Percentiles rank a stretch among this genome's conserved stretches.
Evolutionary conservation across 306 rosid species (phyloP).

Genomic region (Benincasa hispida): DNA sequence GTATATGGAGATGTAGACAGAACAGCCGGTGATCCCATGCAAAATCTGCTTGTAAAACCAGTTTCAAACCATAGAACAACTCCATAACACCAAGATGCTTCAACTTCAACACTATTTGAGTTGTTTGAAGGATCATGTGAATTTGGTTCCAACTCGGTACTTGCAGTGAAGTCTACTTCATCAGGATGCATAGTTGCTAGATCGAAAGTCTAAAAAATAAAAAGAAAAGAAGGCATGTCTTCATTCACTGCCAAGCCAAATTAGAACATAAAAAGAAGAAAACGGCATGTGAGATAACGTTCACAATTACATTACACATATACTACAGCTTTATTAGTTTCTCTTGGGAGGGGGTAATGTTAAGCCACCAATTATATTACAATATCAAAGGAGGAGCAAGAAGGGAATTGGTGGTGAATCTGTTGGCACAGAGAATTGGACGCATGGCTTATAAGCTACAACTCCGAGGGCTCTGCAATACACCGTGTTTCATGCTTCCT

Average conservation of each 20-base stretch:
- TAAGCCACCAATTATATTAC: too few species aligned
- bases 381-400: too few species aligned
- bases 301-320: background rate
- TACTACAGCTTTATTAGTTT: background rate
- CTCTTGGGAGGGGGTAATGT: too few species aligned
- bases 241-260: background rate
- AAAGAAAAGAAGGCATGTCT: background rate
- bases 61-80: slow-evolving; percentile 87
- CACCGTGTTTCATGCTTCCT: too few species aligned
- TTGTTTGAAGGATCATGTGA: slow-evolving; percentile 7
- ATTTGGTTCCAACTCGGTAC: slow-evolving; percentile 51
- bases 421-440: too few species aligned
- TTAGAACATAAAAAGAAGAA: background rate
- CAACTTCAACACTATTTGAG: slow-evolving; percentile 15
- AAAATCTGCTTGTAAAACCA: slow-evolving; percentile 79
- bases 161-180: slow-evolving; percentile 78
- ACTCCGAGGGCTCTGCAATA: too few species aligned
- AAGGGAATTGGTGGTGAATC: too few species aligned
- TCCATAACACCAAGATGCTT: slow-evolving; percentile 54
- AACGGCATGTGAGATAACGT: background rate
- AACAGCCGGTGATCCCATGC: slow-evolving; percentile 52
- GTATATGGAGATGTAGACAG: slow-evolving; percentile 75
- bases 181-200: slow-evolving; percentile 71
- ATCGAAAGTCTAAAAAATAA: slow-evolving; percentile 50
- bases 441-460: too few species aligned